Evolutionary conservation across 2,329 filamentous ascomycete species (phyloP).

Genomic region (Diaporthe humulicola): DNA sequence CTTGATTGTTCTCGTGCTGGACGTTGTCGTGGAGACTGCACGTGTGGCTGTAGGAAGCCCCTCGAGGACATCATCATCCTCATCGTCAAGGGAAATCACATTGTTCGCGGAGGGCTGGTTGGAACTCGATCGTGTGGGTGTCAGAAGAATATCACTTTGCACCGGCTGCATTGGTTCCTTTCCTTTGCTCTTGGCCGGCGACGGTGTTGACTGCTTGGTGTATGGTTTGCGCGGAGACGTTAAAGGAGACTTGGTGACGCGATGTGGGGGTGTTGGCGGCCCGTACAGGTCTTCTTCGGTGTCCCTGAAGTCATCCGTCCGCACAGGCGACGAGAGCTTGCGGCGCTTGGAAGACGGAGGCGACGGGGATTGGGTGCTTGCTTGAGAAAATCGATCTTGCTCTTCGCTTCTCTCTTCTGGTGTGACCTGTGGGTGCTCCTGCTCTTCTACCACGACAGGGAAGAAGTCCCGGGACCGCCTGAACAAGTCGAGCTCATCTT

Average conservation of each 20-base stretch:
- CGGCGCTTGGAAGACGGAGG: constrained; percentile 35
- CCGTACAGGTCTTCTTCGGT: constrained; percentile 37
- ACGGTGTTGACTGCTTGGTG: constrained; percentile 16
- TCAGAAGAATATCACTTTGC: constrained; percentile 26
- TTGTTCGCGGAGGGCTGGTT: constrained; percentile 18
- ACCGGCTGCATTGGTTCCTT: constrained; percentile 40
- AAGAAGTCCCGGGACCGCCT: constrained; percentile 64
- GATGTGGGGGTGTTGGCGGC: constrained; percentile 35
- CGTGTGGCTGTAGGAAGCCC: neutral
- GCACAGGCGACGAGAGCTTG: constrained; percentile 31
- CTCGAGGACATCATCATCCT: constrained; percentile 41
- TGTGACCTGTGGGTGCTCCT: constrained; percentile 33
- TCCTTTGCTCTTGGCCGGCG: neutral
- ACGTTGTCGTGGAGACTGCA: neutral
- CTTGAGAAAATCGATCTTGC: constrained; percentile 4
- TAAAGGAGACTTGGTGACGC: neutral
- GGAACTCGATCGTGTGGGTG: constrained; percentile 32
- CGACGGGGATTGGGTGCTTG: neutral
- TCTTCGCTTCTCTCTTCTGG: constrained; percentile 27
- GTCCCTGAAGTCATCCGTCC: neutral
- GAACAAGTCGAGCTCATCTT: constrained; percentile 61
- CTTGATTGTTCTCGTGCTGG: constrained; percentile 34
- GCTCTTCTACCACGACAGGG: constrained; percentile 50
- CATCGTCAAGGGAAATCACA: constrained; percentile 44
- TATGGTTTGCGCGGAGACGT: neutral